These are phyloP conservation scores for Kentomonas sorsogonicus DNA, from an alignment of 208 protist species.

Conservation along the genomic window DNA sequence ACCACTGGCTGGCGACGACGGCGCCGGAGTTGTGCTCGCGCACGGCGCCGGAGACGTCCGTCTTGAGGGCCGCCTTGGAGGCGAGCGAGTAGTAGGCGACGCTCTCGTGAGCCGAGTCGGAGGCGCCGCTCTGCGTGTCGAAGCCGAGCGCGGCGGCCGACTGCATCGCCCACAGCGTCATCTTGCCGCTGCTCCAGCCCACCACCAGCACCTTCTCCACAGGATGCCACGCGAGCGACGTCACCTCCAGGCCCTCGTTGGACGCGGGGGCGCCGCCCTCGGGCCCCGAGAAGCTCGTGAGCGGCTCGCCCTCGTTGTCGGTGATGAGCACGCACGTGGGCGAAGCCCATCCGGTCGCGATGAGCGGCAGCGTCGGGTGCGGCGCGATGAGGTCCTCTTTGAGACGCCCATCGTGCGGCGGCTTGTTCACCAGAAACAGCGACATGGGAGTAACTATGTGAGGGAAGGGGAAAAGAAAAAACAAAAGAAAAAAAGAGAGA, in stretches of 20 bases:
- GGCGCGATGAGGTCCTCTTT: slow-evolving; percentile 43
- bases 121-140: slow-evolving; percentile 14
- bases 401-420: slow-evolving; percentile 47
- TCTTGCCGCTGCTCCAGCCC: slow-evolving; percentile 78
- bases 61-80: slow-evolving; percentile 28
- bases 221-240: slow-evolving; percentile 85
- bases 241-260: slow-evolving; percentile 22
- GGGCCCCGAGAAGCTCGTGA: slow-evolving; percentile 40
- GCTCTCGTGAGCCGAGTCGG: no score
- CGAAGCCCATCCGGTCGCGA: slow-evolving; percentile 61
- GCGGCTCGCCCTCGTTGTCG: slow-evolving; percentile 73
- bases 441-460: slow-evolving; percentile 27
- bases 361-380: slow-evolving; percentile 51
- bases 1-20: slow-evolving; percentile 54
- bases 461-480: slow-evolving; percentile 8
- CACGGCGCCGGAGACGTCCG: slow-evolving; percentile 49
- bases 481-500: slow-evolving; percentile 14
- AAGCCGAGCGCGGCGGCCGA: slow-evolving; percentile 23
- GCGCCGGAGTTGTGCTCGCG: slow-evolving; percentile 52
- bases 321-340: slow-evolving; percentile 71
- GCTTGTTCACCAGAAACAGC: slow-evolving; percentile 67
- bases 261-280: slow-evolving; percentile 16
- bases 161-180: slow-evolving; percentile 64
- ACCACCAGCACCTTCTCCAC: slow-evolving; percentile 54
- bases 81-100: slow-evolving; percentile 27